A percentile compares a stretch with the other conserved stretches of the same genome.
Evolutionary conservation across 2,329 filamentous ascomycete species (phyloP).

Genomic region (Purpureocillium lavendulum): DNA sequence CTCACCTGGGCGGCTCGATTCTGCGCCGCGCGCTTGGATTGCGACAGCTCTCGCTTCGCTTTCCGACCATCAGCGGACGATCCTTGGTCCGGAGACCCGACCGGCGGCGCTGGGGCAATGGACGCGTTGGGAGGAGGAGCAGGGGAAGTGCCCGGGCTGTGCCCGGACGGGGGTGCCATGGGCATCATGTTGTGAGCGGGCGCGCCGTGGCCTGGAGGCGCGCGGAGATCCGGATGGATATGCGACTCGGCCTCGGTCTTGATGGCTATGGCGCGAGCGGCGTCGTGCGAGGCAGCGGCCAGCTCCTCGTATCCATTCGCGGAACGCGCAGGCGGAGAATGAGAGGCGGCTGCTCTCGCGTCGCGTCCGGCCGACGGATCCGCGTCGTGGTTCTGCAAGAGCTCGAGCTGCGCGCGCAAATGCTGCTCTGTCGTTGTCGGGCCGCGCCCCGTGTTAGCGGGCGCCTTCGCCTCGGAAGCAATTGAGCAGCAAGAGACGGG

Average conservation of each 20-base stretch:
- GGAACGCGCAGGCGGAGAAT: constrained; percentile 21
- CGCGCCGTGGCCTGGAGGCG: constrained; percentile 13
- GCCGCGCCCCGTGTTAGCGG: constrained; percentile 13
- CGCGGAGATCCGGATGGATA: constrained; percentile 41
- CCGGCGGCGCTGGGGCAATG: constrained; percentile 23
- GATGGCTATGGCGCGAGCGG: constrained; percentile 21
- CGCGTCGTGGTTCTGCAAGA: constrained; percentile 31
- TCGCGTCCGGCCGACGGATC: constrained; percentile 22
- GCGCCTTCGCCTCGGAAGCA: neutral
- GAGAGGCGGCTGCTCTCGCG: constrained; percentile 17
- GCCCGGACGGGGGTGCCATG: constrained; percentile 22
- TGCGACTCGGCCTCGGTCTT: constrained; percentile 33
- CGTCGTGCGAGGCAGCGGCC: constrained; percentile 24
- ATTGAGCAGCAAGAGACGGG: neutral
- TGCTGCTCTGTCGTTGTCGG: constrained; percentile 25
- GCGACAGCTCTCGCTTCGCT: constrained; percentile 84
- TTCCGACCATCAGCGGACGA: constrained; percentile 52
- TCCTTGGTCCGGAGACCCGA: constrained; percentile 15
- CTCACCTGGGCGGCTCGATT: constrained; percentile 94
- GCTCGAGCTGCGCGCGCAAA: constrained; percentile 34
- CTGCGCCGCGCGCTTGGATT: constrained; percentile 92
- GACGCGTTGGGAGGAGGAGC: constrained; percentile 16
- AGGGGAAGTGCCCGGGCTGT: constrained; percentile 19
- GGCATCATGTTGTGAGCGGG: constrained; percentile 29
- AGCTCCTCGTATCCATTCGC: constrained; percentile 39